Evolutionary conservation across 2,329 filamentous ascomycete genomes (phyloP).

Genomic region (Truncatella angustata): DNA sequence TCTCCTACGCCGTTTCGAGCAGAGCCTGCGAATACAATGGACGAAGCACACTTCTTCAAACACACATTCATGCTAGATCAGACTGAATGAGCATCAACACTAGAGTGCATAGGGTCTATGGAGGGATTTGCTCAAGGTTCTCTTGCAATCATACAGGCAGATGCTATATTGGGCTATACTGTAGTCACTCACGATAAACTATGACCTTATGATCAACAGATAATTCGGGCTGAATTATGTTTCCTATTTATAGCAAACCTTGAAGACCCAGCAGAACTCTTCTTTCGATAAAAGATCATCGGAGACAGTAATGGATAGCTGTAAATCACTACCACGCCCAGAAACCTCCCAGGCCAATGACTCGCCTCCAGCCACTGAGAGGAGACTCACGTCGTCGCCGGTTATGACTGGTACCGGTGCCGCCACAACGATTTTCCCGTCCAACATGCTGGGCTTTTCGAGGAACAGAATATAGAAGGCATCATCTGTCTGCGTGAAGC

Average conservation of each 20-base stretch:
- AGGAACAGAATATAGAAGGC: constrained; percentile 49
- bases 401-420: constrained; percentile 41
- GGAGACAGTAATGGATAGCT: not conserved
- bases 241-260: not conserved
- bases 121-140: too few relatives aligned
- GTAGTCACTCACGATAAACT: too few relatives aligned
- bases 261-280: constrained; percentile 11
- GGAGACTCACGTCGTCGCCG: constrained; percentile 31
- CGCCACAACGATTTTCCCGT: constrained; percentile 33
- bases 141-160: too few relatives aligned
- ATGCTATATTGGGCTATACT: too few relatives aligned
- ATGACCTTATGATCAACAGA: too few relatives aligned
- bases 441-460: constrained; percentile 29
- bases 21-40: too few relatives aligned
- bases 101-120: too few relatives aligned
- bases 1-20: too few relatives aligned
- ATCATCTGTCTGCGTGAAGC: constrained; percentile 48
- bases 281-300: constrained; percentile 3
- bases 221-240: not conserved
- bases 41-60: too few relatives aligned
- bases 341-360: not conserved
- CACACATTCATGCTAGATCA: too few relatives aligned
- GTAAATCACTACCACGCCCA: not conserved
- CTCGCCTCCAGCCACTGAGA: constrained; percentile 7
- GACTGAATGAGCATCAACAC: too few relatives aligned